Percentiles rank a stretch among this genome's conserved stretches.
phyloP scores from a whole-genome alignment of 2,329 filamentous ascomycete species.

The Paraphaeosphaeria sporulosa region DNA sequence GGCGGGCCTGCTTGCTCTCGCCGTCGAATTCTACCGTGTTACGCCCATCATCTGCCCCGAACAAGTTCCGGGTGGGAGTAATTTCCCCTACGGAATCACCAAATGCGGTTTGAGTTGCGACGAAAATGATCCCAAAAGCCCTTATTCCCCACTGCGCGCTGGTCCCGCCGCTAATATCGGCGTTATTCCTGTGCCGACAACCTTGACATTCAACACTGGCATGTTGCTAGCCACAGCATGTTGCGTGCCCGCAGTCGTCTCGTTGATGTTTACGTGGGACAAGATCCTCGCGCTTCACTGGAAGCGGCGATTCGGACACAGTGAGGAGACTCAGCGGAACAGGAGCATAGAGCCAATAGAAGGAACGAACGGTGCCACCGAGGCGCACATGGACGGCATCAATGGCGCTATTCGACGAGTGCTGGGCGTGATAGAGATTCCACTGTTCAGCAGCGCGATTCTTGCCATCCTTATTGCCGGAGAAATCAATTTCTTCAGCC shows the following conservation, averaged over 20 bases:
- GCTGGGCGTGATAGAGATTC: constrained; percentile 60
- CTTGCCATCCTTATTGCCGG: constrained; percentile 67
- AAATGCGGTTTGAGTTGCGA: constrained; percentile 59
- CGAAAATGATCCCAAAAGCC: constrained; percentile 48
- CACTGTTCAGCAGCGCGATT: constrained; percentile 66
- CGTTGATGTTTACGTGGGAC: constrained; percentile 68
- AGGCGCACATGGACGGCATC: constrained; percentile 56
- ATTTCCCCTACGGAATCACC: constrained; percentile 56
- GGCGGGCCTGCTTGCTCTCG: constrained; percentile 66
- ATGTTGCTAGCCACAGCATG: constrained; percentile 70
- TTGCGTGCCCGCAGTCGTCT: constrained; percentile 70
- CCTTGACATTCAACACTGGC: constrained; percentile 65
- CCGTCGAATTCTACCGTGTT: constrained; percentile 70
- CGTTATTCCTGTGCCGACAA: constrained; percentile 65
- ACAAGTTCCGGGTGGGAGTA: constrained; percentile 17
- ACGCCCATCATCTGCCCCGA: constrained; percentile 54
- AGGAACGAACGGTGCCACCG: constrained; percentile 64
- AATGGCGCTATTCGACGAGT: constrained; percentile 47
- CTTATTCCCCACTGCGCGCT: constrained; percentile 63
- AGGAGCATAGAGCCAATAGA: constrained; percentile 54
- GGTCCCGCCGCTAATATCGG: constrained; percentile 68
- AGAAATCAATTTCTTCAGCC: constrained; percentile 70
- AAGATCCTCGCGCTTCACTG: constrained; percentile 71
- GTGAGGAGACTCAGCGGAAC: constrained; percentile 32
- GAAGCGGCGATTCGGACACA: constrained; percentile 54